These are phyloP conservation scores for Coemansia erecta DNA, from an alignment of 192 early-diverging fungal genomes.

Conservation along the genomic window DNA sequence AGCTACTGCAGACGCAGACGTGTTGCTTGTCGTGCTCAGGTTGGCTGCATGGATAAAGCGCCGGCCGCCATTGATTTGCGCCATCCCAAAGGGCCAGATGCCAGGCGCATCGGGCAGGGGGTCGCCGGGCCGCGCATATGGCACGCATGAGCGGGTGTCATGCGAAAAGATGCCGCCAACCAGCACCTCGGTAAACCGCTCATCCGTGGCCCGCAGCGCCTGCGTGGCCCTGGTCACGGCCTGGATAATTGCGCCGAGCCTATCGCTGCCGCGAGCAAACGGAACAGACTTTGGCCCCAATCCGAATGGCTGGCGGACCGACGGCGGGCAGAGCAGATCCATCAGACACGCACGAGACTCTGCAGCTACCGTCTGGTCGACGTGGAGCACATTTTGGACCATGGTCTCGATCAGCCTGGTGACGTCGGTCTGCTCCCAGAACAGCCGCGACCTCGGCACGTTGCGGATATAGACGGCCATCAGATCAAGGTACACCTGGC, in stretches of 20 bases:
- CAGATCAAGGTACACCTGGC: slow-evolving; percentile 48
- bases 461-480: slow-evolving; percentile 34
- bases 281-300: background rate
- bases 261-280: slow-evolving; percentile 18
- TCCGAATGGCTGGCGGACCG: slow-evolving; percentile 1
- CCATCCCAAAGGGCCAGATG: slow-evolving; percentile 20
- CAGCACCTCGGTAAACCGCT: slow-evolving; percentile 36
- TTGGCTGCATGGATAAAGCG: slow-evolving; percentile 32
- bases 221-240: slow-evolving; percentile 37
- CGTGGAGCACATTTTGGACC: slow-evolving; percentile 75
- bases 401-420: slow-evolving; percentile 76
- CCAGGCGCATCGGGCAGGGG: slow-evolving; percentile 25
- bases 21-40: slow-evolving; percentile 39
- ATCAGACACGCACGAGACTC: slow-evolving; percentile 47
- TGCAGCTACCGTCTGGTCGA: slow-evolving; percentile 76
- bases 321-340: slow-evolving; percentile 37
- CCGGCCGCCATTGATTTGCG: slow-evolving; percentile 10
- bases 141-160: slow-evolving; percentile 32
- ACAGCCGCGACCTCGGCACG: slow-evolving; percentile 23
- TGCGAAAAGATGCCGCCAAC: slow-evolving; percentile 42
- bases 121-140: slow-evolving; percentile 43
- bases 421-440: slow-evolving; percentile 58
- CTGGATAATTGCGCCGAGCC: slow-evolving; percentile 23
- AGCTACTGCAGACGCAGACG: background rate
- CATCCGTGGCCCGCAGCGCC: slow-evolving; percentile 40